A percentile compares a stretch with the other conserved stretches of the same genome.
Evolutionary conservation across 208 protist genomes (phyloP).

Genomic region (Crithidia brevicula): DNA sequence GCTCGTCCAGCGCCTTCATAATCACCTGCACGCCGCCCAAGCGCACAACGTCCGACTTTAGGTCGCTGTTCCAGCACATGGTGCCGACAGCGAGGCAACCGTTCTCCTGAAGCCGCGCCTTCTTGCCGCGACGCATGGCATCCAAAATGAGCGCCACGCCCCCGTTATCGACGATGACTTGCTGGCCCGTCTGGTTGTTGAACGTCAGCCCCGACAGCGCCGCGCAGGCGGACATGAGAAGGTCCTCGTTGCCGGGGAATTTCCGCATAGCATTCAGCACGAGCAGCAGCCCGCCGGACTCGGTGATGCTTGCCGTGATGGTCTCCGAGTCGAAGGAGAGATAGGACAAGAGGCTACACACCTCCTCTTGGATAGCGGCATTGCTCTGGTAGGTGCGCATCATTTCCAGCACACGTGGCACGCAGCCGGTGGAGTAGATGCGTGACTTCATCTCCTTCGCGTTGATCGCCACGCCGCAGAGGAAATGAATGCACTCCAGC

Average conservation of each 20-base stretch:
- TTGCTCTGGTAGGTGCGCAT: slow-evolving; percentile 71
- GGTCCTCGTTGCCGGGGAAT: slow-evolving; percentile 79
- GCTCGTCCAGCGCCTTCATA: slow-evolving; percentile 79
- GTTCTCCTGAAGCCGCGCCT: slow-evolving; percentile 86
- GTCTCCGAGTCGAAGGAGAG: slow-evolving; percentile 92
- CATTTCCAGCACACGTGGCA: slow-evolving; percentile 74
- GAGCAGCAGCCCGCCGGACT: slow-evolving; percentile 67
- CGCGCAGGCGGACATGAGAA: slow-evolving; percentile 84
- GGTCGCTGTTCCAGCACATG: slow-evolving; percentile 93
- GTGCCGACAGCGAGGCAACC: slow-evolving; percentile 89
- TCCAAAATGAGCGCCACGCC: slow-evolving; percentile 82
- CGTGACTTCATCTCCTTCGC: slow-evolving; percentile 83
- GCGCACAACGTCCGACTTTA: slow-evolving; percentile 89
- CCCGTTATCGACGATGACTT: slow-evolving; percentile 77
- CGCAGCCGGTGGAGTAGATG: slow-evolving; percentile 79
- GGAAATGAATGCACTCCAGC: slow-evolving; percentile 78
- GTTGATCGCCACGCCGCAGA: slow-evolving; percentile 84
- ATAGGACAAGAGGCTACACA: slow-evolving; percentile 89
- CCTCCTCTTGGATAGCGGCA: slow-evolving; percentile 77
- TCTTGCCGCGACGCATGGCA: slow-evolving; percentile 79
- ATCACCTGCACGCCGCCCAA: slow-evolving; percentile 81
- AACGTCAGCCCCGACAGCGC: slow-evolving; percentile 88
- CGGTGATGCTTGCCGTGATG: slow-evolving; percentile 86
- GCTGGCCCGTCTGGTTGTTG: slow-evolving; percentile 84
- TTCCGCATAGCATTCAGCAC: slow-evolving; percentile 85